Conservation (phyloP, 2,329 filamentous ascomycete genomes). For the Alternaria sp. region DNA sequence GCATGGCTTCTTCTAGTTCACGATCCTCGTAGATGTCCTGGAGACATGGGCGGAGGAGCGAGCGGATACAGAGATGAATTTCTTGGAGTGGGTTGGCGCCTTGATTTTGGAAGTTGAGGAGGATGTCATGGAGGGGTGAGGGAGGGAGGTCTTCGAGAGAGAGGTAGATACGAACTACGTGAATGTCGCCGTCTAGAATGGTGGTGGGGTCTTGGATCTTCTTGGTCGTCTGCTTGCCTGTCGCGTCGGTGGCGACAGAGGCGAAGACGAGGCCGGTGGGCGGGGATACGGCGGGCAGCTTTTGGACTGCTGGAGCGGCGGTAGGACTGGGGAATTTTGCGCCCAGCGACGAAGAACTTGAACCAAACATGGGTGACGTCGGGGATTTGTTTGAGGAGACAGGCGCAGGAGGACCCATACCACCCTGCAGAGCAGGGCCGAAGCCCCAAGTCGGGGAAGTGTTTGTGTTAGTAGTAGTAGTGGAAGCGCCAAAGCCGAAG, state of each 20-base stretch:
- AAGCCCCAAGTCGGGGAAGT: neutral
- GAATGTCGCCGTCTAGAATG: neutral
- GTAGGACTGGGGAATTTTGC: neutral
- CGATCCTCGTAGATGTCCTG: neutral
- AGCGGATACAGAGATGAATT: constrained; percentile 9
- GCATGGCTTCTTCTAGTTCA: neutral
- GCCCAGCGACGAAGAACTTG: neutral
- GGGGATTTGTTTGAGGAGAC: neutral
- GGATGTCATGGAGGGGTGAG: neutral
- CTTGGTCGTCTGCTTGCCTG: neutral
- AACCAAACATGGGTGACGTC: neutral
- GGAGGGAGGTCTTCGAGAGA: constrained; percentile 1
- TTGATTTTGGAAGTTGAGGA: neutral
- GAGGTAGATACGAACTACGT: constrained; percentile 1
- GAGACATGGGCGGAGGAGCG: constrained; percentile 2
- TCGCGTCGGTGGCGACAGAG: neutral
- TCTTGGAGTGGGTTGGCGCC: neutral
- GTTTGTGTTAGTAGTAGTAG: neutral
- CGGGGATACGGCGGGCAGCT: neutral
- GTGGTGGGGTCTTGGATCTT: neutral
- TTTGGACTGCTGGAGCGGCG: neutral
- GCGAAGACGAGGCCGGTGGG: neutral
- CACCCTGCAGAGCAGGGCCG: neutral
- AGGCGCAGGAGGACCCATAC: neutral
- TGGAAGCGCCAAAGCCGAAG: neutral